Evolutionary conservation across 768 basidiomycete species (phyloP).

Genomic region (Suillus spraguei): DNA sequence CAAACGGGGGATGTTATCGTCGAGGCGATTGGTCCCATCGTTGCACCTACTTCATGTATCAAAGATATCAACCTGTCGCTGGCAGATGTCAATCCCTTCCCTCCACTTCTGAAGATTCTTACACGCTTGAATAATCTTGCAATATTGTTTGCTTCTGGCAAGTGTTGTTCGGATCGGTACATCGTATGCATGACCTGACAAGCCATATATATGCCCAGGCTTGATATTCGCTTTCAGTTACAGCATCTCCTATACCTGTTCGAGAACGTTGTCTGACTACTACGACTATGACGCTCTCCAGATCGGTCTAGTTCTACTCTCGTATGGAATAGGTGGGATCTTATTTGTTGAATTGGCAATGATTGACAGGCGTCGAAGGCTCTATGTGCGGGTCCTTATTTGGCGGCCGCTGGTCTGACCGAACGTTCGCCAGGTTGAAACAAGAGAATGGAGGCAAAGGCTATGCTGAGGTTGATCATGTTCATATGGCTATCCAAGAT

Average conservation of each 20-base stretch:
- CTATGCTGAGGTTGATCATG: slow-evolving; percentile 55
- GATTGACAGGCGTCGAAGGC: slow-evolving; percentile 28
- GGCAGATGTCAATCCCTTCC: slow-evolving; percentile 68
- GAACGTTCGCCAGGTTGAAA: slow-evolving; percentile 42
- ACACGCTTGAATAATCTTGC: slow-evolving; percentile 63
- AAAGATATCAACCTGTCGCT: slow-evolving; percentile 55
- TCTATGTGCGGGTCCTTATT: slow-evolving; percentile 48
- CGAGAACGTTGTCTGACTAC: slow-evolving; percentile 62
- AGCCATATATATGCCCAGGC: slow-evolving; percentile 37
- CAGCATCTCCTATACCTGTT: slow-evolving; percentile 66
- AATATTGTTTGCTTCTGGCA: slow-evolving; percentile 39
- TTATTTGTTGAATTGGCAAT: not conserved
- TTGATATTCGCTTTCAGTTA: slow-evolving; percentile 70
- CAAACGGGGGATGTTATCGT: slow-evolving; percentile 26
- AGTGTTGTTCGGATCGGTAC: slow-evolving; percentile 17
- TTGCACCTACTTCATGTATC: slow-evolving; percentile 11
- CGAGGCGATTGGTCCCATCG: slow-evolving; percentile 13
- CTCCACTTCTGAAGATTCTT: slow-evolving; percentile 58
- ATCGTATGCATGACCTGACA: not conserved
- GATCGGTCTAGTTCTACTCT: slow-evolving; percentile 73
- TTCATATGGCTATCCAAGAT: not conserved
- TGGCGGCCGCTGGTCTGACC: slow-evolving; percentile 57
- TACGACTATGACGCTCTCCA: slow-evolving; percentile 70
- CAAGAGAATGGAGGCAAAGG: slow-evolving; percentile 44
- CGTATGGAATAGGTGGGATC: slow-evolving; percentile 61